phyloP scores from a whole-genome alignment of 2,329 filamentous ascomycete genomes.

The Dactylonectria estremocensis region DNA sequence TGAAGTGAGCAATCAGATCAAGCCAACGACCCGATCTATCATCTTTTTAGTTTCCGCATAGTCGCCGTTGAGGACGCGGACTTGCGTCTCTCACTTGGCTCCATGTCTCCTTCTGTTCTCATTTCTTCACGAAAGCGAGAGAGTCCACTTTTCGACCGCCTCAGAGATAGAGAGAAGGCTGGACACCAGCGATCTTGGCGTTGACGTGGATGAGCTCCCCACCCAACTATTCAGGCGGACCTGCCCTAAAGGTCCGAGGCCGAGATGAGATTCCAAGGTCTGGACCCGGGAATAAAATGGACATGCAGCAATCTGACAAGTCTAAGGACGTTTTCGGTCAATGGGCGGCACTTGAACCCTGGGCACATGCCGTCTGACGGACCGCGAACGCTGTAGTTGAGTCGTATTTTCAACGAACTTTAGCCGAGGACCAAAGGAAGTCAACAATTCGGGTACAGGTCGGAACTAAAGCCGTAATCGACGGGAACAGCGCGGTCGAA shows the following conservation, averaged over 20 bases:
- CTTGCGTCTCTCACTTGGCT: too few species aligned
- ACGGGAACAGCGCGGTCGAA: background rate
- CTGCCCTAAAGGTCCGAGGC: conserved; percentile 13
- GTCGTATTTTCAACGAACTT: conserved; percentile 21
- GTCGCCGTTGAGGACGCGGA: background rate
- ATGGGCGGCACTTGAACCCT: conserved; percentile 31
- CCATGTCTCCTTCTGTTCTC: background rate
- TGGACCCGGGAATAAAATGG: conserved; percentile 44
- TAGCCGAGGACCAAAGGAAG: conserved; percentile 31
- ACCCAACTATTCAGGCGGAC: conserved; percentile 6
- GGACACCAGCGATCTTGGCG: background rate
- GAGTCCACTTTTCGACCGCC: background rate
- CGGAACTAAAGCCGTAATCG: background rate
- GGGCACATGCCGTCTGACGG: conserved; percentile 16
- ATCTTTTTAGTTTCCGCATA: background rate
- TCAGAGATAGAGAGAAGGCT: background rate
- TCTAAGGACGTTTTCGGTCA: conserved; percentile 30
- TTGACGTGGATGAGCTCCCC: background rate
- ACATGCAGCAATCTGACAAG: conserved; percentile 29
- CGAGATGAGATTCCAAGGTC: conserved; percentile 20
- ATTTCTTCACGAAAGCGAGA: background rate
- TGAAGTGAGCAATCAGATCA: conserved; percentile 10
- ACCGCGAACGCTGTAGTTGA: conserved; percentile 18
- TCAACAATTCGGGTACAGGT: conserved; percentile 3
- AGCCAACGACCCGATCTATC: background rate